phyloP scores from a whole-genome alignment of 2,329 filamentous ascomycete genomes.

The Achaetomium macrosporum region DNA sequence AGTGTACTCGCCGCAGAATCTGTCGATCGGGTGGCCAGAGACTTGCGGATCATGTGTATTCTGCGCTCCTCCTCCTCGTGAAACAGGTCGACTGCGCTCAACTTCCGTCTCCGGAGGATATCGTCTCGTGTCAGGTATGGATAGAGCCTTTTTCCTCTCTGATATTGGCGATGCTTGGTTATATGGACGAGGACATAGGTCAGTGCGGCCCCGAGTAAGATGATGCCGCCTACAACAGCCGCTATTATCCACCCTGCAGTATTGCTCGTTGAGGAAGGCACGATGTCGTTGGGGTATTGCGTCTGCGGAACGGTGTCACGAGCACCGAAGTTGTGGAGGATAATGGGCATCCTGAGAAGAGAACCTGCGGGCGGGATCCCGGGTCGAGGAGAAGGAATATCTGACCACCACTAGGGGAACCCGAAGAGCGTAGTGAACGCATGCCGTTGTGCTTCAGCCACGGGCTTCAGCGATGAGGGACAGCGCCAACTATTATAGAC shows the following conservation, averaged over 20 bases:
- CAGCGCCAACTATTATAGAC: neutral
- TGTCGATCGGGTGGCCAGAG: constrained; percentile 30
- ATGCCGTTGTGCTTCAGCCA: neutral
- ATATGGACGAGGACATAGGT: constrained; percentile 20
- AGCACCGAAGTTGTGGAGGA: neutral
- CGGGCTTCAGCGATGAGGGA: neutral
- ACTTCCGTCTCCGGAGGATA: constrained; percentile 23
- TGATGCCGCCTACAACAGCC: constrained; percentile 24
- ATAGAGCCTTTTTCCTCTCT: constrained; percentile 22
- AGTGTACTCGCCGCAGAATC: constrained; percentile 12
- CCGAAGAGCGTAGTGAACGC: neutral
- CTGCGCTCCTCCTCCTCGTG: constrained; percentile 36
- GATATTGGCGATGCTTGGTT: constrained; percentile 23
- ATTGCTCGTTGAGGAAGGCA: neutral
- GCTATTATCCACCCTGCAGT: constrained; percentile 25
- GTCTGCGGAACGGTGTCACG: neutral
- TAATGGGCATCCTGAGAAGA: constrained; percentile 3
- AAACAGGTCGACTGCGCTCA: constrained; percentile 24
- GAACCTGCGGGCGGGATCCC: neutral
- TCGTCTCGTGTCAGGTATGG: constrained; percentile 24
- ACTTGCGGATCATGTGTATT: constrained; percentile 39
- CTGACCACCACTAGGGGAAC: neutral
- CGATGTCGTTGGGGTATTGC: neutral
- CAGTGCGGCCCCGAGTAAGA: constrained; percentile 23
- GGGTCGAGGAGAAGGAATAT: neutral